Base-by-base conservation (phyloP, 2,329 filamentous ascomycete genomes). In the Ophiostoma angusticollis region DNA sequence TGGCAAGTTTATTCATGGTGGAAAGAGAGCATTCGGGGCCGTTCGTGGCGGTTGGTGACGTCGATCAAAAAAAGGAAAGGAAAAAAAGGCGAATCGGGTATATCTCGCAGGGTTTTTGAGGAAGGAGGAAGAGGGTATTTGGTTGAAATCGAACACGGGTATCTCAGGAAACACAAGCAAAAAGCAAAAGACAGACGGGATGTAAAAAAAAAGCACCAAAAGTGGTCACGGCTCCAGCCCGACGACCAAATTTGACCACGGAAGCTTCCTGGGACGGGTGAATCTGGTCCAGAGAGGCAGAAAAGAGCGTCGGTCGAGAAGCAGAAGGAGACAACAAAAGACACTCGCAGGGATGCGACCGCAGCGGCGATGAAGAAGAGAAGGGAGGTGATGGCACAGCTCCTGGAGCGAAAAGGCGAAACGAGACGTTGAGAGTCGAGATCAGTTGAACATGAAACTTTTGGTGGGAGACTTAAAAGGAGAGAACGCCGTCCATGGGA, bases 1-100 rank as follows among this genome's bases (percentile, higher is more conserved):
- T 78, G 59, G 73, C 72, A 61, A 80, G 61, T 63, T 79, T 80
- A 64, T 80, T 79, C 75, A 80, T 80, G 18, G 32, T 43, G 41
- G 37, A 23, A 28, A 14, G 5, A 13, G 40, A n/a, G 21, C 40
- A 42, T 42, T 39, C 40, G 40, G 24, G n/a, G 55, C 54, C 76
- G 68, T 18, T 31, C 22, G n/a, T 9, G 16, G 16, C 16, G 3
- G 12, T 11, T 30, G 11, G 6, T 31, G 14, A 29, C 16, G 24
- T 36, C 22, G 8, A 25, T 19, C 45, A 49, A 39, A 43, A 45
- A 46, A 43, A 47, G 46, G 36, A 42, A 46, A 43, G 43, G 45
- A 38, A 34, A 43, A 42, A 35, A 31, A 63, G 62, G 52, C 9
- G 23, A 12, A 19, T n/a, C 12, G 21, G 6, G 14, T 16, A 35